Evolutionary conservation across 768 basidiomycete species (phyloP), one percentile per base, ranked within the genome.

Genomic region (Suillus brevipes): DNA sequence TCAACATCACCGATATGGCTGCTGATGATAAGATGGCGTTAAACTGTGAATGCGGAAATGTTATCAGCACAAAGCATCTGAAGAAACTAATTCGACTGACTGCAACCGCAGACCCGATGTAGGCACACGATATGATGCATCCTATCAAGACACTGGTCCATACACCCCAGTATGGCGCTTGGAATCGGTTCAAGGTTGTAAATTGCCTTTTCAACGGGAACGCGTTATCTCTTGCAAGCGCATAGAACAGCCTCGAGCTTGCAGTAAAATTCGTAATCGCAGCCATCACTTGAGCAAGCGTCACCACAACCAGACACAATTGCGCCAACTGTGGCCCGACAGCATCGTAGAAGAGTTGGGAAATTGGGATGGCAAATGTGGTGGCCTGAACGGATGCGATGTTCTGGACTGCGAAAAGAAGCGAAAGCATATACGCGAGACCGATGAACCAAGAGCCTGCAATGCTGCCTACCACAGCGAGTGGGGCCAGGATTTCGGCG

Each of bases 261-360:
- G 85, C 85, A 1, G 86, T 85, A 71, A 84, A 86, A 40, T 85
- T 84, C 13, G 86, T 86, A 58, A 84, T 79, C 3, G 85, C 80
- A 20, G 86, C 86, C 76, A 83, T 84, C 63, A 82, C 79, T 73
- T 87, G 84, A n/a, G 82, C 82, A 25, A 85, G 64, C 36, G 74
- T 72, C 61, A 87, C 78, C 37, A 87, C 78, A 3, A 81, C 76
- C 25, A 87, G 76, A 66, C 84, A 86, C 77, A 87, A 75, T 42
- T 85, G 69, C 31, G 84, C 79, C 58, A 86, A 73, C 57, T 70
- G 71, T 63, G 70, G 70, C 23, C 85, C 85, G 1, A 83, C 82
- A 9, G 85, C 84, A 65, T 86, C 85, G 66, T 79, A 80, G 70
- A 82, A 87, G 20, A 87, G 74, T 69, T 87, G 85, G 14, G 85